A percentile compares a stretch with the other conserved stretches of the same genome.
phyloP scores from a whole-genome alignment of 2,329 filamentous ascomycete species.

The Cladosporium sphaerospermum region DNA sequence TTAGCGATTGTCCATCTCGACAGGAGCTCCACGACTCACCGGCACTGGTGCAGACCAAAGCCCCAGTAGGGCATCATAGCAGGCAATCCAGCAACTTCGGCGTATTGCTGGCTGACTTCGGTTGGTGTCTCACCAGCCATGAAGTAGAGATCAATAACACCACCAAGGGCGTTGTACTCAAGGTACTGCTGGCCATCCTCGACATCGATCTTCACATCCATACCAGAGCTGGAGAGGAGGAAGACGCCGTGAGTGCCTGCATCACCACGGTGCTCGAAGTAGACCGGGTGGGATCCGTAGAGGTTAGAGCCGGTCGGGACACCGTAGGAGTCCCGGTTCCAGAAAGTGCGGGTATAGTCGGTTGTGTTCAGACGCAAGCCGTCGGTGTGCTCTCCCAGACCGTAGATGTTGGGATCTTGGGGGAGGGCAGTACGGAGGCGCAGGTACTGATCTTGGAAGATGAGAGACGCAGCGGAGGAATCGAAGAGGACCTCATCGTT shows the following conservation, averaged over 20 bases:
- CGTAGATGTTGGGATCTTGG: slow-evolving; percentile 64
- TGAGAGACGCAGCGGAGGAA: slow-evolving; percentile 57
- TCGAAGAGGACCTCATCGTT: slow-evolving; percentile 54
- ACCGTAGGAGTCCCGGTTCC: slow-evolving; percentile 60
- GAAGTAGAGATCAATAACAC: slow-evolving; percentile 62
- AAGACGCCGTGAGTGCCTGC: slow-evolving; percentile 59
- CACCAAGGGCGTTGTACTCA: slow-evolving; percentile 73
- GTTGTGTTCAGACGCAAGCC: slow-evolving; percentile 54
- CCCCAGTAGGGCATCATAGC: slow-evolving; percentile 49
- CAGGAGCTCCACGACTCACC: neutral
- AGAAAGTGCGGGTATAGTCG: slow-evolving; percentile 64
- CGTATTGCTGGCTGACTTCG: slow-evolving; percentile 45
- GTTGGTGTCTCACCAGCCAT: slow-evolving; percentile 42
- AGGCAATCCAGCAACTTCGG: slow-evolving; percentile 43
- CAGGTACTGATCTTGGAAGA: slow-evolving; percentile 76
- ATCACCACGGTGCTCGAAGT: slow-evolving; percentile 57
- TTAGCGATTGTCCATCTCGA: neutral
- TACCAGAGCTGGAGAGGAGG: slow-evolving; percentile 64
- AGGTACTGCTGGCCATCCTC: slow-evolving; percentile 57
- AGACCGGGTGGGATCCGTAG: slow-evolving; percentile 68
- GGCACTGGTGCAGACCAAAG: slow-evolving; percentile 41
- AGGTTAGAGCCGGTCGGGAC: slow-evolving; percentile 59
- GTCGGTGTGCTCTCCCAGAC: slow-evolving; percentile 72
- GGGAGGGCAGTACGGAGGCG: slow-evolving; percentile 66
- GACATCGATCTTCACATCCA: slow-evolving; percentile 70